Evolutionary conservation across 345 rosid genomes (phyloP), one percentile per base, ranked within the genome.

Genomic region (Lumnitzera racemosa): DNA sequence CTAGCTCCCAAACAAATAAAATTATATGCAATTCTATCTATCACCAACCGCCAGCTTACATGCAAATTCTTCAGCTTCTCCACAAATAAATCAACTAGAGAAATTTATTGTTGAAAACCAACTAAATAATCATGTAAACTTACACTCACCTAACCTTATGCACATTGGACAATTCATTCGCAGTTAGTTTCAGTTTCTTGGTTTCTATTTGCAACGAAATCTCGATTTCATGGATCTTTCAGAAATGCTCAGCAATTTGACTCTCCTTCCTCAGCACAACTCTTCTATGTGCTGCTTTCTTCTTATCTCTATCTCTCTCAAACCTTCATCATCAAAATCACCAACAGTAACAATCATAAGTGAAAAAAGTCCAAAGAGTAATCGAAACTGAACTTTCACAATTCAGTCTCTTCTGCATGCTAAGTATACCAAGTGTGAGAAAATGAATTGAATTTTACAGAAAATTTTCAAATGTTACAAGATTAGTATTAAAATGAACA

Each of bases 241-340:
- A 60, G 41, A 61, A 47, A 62, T 66, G 82, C 61, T 84, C 96
- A 2, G 67, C 56, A 46, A 88, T 62, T 57, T 79, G 83, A 72
- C 97, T 84, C 79, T 94, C 92, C 66, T 84, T 88, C 55, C 90
- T 75, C 23, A 86, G 67, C 51, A 94, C 58, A 59, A 77, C 83
- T 79, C 95, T 76, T 62, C 71, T 68, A 55, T 86, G 80, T 0
- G 81, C 83, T 62, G 83, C 72, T 36, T 75, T 10, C 69, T 70
- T 86, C 85, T 70, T 80, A 59, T 80, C 76, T 61, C 67, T 84
- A 51, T 90, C 85, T 63, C 61, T 83, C 84, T 84, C 96, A 76
- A 81, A 89, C 78, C 98, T 89, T 67, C 36, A 13, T 56, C 65
- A 61, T 23, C 57, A 61, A 15, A 17, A 29, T 12, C 53, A 50